Conservation (phyloP, 345 rosid genomes). For the Salix suchowensis region DNA sequence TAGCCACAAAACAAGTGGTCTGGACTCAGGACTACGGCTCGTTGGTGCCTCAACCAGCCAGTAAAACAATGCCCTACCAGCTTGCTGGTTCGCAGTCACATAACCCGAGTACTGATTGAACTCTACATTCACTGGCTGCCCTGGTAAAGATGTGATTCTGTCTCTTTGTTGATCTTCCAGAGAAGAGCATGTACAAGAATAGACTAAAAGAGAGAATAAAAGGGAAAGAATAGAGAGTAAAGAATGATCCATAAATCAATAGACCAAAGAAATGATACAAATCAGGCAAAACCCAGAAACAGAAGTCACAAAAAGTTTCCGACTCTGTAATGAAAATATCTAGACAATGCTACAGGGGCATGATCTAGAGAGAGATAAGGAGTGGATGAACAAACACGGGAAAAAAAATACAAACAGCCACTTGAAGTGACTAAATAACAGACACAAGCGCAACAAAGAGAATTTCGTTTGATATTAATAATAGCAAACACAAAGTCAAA, state of each 20-base stretch:
- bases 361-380: not conserved
- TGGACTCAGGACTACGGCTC: slow-evolving; percentile 50
- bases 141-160: slow-evolving; percentile 61
- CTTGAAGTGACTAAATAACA: not conserved
- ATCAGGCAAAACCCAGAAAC: slow-evolving; percentile 26
- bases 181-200: slow-evolving; percentile 23
- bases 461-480: too few species aligned
- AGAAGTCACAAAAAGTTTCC: slow-evolving; percentile 12
- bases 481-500: not conserved
- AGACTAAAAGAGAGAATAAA: slow-evolving; percentile 21
- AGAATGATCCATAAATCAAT: slow-evolving; percentile 33
- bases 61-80: slow-evolving; percentile 89
- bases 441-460: not conserved
- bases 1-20: slow-evolving; percentile 89
- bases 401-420: not conserved
- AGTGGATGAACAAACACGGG: not conserved
- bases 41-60: slow-evolving; percentile 81
- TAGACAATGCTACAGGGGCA: not conserved
- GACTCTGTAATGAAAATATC: not conserved
- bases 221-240: slow-evolving; percentile 11
- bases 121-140: slow-evolving; percentile 60
- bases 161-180: slow-evolving; percentile 50
- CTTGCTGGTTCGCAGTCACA: slow-evolving; percentile 68
- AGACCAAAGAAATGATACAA: not conserved
- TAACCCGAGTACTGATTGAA: slow-evolving; percentile 86